A percentile compares a stretch with the other conserved stretches of the same genome.
Evolutionary conservation across 495 filamentous ascomycete genomes (phyloP).

Genomic region (Annulohypoxylon bovei): DNA sequence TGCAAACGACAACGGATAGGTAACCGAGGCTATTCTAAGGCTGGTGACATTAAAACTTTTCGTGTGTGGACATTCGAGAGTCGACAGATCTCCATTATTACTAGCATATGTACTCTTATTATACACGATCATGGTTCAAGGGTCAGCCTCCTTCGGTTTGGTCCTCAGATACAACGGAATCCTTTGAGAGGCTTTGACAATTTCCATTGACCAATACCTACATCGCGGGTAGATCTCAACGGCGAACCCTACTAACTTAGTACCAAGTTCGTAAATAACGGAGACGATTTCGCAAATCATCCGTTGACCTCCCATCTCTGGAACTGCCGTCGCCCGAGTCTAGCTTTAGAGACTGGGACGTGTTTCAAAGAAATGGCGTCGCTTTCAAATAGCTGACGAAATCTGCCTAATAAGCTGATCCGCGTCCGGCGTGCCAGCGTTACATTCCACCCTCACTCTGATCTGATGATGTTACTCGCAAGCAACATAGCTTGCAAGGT

Average conservation of each 20-base stretch:
- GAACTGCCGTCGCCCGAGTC: slow-evolving; percentile 14
- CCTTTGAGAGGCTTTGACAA: slow-evolving; percentile 22
- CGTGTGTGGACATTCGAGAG: neutral
- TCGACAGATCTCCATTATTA: slow-evolving; percentile 27
- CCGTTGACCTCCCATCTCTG: slow-evolving; percentile 16
- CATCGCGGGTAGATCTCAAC: slow-evolving; percentile 15
- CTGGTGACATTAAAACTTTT: slow-evolving; percentile 24
- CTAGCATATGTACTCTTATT: neutral
- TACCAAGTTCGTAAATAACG: slow-evolving; percentile 25
- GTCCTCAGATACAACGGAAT: slow-evolving; percentile 24
- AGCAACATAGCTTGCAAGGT: neutral
- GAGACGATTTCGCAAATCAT: slow-evolving; percentile 13
- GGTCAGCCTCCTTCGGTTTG: slow-evolving; percentile 20
- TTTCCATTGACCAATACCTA: slow-evolving; percentile 21
- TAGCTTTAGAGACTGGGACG: slow-evolving; percentile 8
- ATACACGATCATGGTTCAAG: slow-evolving; percentile 13
- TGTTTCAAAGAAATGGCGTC: slow-evolving; percentile 30
- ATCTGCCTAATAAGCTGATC: slow-evolving; percentile 32
- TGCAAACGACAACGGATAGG: slow-evolving; percentile 6
- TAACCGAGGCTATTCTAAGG: slow-evolving; percentile 1
- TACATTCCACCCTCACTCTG: slow-evolving; percentile 21
- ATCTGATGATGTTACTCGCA: slow-evolving; percentile 27
- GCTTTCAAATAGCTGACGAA: slow-evolving; percentile 22
- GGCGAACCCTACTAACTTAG: slow-evolving; percentile 7
- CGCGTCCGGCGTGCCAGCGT: slow-evolving; percentile 27